phyloP scores from a whole-genome alignment of 2,329 filamentous ascomycete species.

The Talaromyces albobiverticillius region DNA sequence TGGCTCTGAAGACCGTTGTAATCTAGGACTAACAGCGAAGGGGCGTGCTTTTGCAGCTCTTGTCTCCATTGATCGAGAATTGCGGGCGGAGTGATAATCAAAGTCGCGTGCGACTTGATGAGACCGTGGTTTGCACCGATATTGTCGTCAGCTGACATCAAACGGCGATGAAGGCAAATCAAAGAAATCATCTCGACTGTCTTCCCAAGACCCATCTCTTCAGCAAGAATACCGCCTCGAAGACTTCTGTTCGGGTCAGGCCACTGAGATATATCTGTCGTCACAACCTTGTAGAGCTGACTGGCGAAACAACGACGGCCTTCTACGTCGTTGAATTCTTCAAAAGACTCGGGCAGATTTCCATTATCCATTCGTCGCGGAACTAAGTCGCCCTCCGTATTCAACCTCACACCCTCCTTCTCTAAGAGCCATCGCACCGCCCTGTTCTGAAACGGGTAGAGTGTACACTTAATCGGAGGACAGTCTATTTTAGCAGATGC shows the following conservation, averaged over 20 bases:
- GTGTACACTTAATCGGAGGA: slow-evolving; percentile 32
- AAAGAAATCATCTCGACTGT: slow-evolving; percentile 49
- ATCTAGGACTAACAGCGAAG: slow-evolving; percentile 53
- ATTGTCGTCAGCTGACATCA: slow-evolving; percentile 15
- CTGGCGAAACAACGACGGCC: slow-evolving; percentile 40
- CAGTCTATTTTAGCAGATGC: slow-evolving; percentile 34
- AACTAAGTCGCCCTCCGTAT: slow-evolving; percentile 29
- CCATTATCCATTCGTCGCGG: slow-evolving; percentile 13
- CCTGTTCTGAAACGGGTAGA: slow-evolving; percentile 50
- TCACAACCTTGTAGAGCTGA: slow-evolving; percentile 39
- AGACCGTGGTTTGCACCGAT: slow-evolving; percentile 24
- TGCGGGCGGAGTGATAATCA: slow-evolving; percentile 61
- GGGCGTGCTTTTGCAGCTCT: slow-evolving; percentile 58
- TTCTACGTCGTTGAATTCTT: slow-evolving; percentile 33
- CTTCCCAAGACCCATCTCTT: slow-evolving; percentile 52
- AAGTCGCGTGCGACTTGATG: slow-evolving; percentile 51
- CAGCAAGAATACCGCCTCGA: slow-evolving; percentile 47
- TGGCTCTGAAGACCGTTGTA: slow-evolving; percentile 54
- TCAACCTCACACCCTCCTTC: slow-evolving; percentile 40
- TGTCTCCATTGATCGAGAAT: slow-evolving; percentile 63
- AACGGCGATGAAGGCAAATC: slow-evolving; percentile 40
- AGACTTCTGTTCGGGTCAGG: slow-evolving; percentile 27
- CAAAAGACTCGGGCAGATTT: slow-evolving; percentile 39
- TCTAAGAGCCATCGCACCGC: slow-evolving; percentile 46
- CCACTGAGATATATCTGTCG: slow-evolving; percentile 35